These are phyloP conservation scores for Pyricularia grisea DNA, from an alignment of 2,329 filamentous ascomycete genomes.

Conservation along the genomic window DNA sequence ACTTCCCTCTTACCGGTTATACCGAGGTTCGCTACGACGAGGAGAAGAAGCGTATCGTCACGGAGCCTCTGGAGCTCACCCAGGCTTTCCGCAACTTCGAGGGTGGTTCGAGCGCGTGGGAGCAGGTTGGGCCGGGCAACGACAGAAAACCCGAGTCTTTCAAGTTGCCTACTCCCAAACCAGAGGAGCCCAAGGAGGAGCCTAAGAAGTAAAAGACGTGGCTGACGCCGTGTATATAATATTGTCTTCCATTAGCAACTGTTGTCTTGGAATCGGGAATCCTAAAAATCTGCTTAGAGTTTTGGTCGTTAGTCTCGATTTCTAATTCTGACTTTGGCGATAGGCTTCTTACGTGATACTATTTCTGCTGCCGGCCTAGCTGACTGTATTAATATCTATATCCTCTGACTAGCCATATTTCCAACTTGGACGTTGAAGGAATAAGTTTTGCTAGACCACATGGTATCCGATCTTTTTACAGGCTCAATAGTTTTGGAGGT, in stretches of 20 bases:
- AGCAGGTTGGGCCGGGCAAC: conserved; percentile 57
- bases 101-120: conserved; percentile 67
- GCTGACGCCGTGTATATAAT: conserved; percentile 20
- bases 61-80: conserved; percentile 93
- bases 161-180: conserved; percentile 91
- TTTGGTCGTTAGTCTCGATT: not conserved
- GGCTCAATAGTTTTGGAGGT: not conserved
- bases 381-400: not conserved
- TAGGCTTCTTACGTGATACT: not conserved
- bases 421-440: not conserved
- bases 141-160: conserved; percentile 79
- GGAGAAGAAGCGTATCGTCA: conserved; percentile 97
- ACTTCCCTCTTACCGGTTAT: conserved; percentile 96
- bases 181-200: conserved; percentile 84
- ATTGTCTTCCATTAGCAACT: conserved; percentile 2
- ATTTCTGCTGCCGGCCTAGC: not conserved
- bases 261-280: conserved; percentile 2
- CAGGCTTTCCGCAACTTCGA: conserved; percentile 99
- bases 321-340: not conserved
- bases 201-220: conserved; percentile 67
- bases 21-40: conserved; percentile 97
- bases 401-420: not conserved
- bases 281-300: not conserved
- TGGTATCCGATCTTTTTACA: not conserved
- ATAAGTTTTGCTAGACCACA: not conserved